A percentile compares a stretch with the other conserved stretches of the same genome.
phyloP scores from a whole-genome alignment of 257 asterid genomes.

The Scutellaria minor region DNA sequence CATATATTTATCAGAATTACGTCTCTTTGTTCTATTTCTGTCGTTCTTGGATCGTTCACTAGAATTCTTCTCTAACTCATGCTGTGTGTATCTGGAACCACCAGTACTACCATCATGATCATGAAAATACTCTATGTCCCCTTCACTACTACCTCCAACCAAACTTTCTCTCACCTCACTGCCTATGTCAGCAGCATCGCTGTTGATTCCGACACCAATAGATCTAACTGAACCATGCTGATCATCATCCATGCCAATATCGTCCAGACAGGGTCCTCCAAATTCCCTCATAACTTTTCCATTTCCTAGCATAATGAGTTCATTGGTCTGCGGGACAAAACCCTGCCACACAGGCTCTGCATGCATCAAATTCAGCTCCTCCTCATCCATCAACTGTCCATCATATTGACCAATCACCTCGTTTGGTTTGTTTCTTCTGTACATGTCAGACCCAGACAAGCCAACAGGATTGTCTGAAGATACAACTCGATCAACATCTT shows the following conservation, averaged over 20 bases:
- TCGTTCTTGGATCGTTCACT: slow-evolving; percentile 46
- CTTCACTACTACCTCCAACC: slow-evolving; percentile 96
- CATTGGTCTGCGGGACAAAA: slow-evolving; percentile 73
- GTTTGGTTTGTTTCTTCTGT: slow-evolving; percentile 48
- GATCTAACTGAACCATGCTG: slow-evolving; percentile 93
- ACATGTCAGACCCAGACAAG: slow-evolving; percentile 50
- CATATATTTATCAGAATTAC: slow-evolving; percentile 51
- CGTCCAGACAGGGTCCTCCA: slow-evolving; percentile 64
- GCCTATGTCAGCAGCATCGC: slow-evolving; percentile 92
- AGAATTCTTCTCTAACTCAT: slow-evolving; percentile 50
- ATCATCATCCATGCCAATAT: slow-evolving; percentile 75
- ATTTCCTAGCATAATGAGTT: slow-evolving; percentile 66
- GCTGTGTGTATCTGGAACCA: slow-evolving; percentile 48
- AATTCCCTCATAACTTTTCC: slow-evolving; percentile 54
- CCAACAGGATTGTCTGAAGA: slow-evolving; percentile 65
- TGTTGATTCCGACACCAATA: slow-evolving; percentile 91
- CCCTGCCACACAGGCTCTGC: slow-evolving; percentile 95
- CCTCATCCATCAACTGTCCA: slow-evolving; percentile 84
- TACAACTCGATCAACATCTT: slow-evolving; percentile 59
- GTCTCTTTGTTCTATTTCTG: slow-evolving; percentile 47
- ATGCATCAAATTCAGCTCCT: slow-evolving; percentile 75
- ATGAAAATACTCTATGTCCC: slow-evolving; percentile 72
- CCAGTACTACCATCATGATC: slow-evolving; percentile 57
- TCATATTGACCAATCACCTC: slow-evolving; percentile 64
- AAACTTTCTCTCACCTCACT: slow-evolving; percentile 92